These are phyloP conservation scores for Schoenoplectus triqueter DNA, from an alignment of 202 grass and related monocot species.

Conservation along the genomic window DNA sequence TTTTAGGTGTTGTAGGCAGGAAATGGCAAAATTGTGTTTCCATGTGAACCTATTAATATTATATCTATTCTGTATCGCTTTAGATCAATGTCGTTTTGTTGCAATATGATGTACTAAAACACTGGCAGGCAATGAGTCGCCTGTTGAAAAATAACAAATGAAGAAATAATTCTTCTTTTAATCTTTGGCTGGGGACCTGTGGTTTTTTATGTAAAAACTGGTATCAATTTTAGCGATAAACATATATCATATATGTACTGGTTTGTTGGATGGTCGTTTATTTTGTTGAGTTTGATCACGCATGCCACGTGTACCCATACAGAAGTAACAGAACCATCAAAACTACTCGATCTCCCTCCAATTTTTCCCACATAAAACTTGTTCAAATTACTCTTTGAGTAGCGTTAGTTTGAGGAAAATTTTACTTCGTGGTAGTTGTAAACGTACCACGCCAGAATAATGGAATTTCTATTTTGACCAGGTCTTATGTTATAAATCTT, in stretches of 20 bases:
- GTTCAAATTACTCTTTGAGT: background rate
- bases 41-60: slow-evolving; percentile 25
- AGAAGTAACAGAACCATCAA: background rate
- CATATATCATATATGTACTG: background rate
- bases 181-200: background rate
- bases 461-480: background rate
- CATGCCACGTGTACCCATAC: background rate
- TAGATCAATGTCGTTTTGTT: slow-evolving; percentile 37
- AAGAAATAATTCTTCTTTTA: slow-evolving; percentile 25
- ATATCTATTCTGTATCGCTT: slow-evolving; percentile 28
- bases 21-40: slow-evolving; percentile 32
- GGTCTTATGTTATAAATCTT: background rate
- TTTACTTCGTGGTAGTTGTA: background rate
- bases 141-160: slow-evolving; percentile 43
- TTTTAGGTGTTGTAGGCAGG: slow-evolving; percentile 33
- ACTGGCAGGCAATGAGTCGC: slow-evolving; percentile 1
- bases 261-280: background rate
- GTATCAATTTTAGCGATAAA: background rate
- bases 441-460: background rate
- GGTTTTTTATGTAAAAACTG: background rate
- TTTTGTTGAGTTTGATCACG: background rate
- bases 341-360: background rate
- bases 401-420: background rate
- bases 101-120: slow-evolving; percentile 32
- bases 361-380: background rate